phyloP scores from a whole-genome alignment of 2,329 filamentous ascomycete species.

The Waltergamsia citrina region DNA sequence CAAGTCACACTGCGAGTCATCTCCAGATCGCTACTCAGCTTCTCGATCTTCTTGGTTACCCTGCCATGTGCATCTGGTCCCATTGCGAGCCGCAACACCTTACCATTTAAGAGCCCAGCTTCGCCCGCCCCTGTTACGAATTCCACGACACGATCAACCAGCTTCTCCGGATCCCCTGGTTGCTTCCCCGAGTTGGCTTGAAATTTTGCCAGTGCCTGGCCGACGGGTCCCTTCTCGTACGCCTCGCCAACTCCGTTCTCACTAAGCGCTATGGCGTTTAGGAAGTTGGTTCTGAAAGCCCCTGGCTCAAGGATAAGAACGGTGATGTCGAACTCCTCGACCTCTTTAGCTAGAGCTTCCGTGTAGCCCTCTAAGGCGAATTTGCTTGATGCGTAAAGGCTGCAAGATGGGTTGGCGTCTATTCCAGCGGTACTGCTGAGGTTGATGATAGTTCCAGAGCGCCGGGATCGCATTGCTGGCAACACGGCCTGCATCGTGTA shows the following conservation, averaged over 20 bases:
- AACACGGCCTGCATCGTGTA: conserved; percentile 36
- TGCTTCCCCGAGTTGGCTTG: conserved; percentile 19
- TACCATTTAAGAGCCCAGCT: conserved; percentile 15
- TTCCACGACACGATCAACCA: conserved; percentile 25
- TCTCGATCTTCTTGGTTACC: conserved; percentile 14
- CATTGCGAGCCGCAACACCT: conserved; percentile 20
- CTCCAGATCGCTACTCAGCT: conserved; percentile 5
- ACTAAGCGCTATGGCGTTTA: conserved; percentile 15
- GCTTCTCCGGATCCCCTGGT: conserved; percentile 27
- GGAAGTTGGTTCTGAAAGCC: conserved; percentile 38
- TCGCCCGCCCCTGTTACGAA: conserved; percentile 19
- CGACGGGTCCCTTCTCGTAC: conserved; percentile 17
- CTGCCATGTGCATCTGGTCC: conserved; percentile 20
- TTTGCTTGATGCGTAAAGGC: conserved; percentile 36
- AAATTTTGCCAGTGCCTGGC: conserved; percentile 13
- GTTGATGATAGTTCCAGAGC: conserved; percentile 33
- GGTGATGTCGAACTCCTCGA: conserved; percentile 30
- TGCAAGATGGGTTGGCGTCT: conserved; percentile 23
- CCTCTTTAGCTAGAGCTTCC: conserved; percentile 30
- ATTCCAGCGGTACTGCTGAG: conserved; percentile 34
- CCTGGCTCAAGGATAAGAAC: conserved; percentile 38
- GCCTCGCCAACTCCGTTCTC: conserved; percentile 10
- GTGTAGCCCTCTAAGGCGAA: conserved; percentile 29
- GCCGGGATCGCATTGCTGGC: conserved; percentile 31
- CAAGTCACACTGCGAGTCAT: background rate